Evolutionary conservation across 2,329 filamentous ascomycete species (phyloP), one percentile per base, ranked within the genome.

Genomic region (Akanthomyces dipterigenus): DNA sequence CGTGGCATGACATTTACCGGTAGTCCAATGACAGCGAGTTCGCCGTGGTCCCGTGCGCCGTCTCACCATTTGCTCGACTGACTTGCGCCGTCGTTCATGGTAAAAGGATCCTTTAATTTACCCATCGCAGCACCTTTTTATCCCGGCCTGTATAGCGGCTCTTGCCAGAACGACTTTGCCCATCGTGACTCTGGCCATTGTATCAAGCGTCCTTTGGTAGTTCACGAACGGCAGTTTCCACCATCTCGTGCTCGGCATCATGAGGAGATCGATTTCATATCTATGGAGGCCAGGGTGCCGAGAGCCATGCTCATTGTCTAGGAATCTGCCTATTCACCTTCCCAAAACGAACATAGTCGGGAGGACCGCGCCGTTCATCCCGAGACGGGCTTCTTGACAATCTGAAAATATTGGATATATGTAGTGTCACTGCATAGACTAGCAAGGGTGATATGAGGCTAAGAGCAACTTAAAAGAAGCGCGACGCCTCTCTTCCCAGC

Each of bases 191-290:
- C 24, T 16, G 24, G 42, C 2, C 22, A 18, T 9, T 34, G 18
- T 7, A n/a, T 26, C 14, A 8, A 22, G 46, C 36, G 38, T 51
- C 26, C n/a, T 16, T 42, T 12, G 20, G 4, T 43, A 36, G 4
- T 4, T 14, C 14, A 34, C 56, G 38, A 43, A 38, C n/a, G 24
- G n/a, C 2, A 11, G 46, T 51, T 57, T 14, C 36, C 46, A n/a
- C 12, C 20, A n/a, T 42, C 56, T 51, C 56, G 56, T 59, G 56
- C 46, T 43, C 36, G 6, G 56, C 18, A 18, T 59, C 56, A 59
- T 45, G 55, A 20, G 45, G 36, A 36, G 36, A 36, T 26, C 56
- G 26, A 51, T 26, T 22, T 8, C 12, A 34, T 31, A 24, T 36
- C 31, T 9, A 14, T 36, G 3, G n/a, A 24, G 12, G 28, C 31